Base-by-base conservation (phyloP, 164 flowering plant species). In the Tinospora cordifolia region DNA sequence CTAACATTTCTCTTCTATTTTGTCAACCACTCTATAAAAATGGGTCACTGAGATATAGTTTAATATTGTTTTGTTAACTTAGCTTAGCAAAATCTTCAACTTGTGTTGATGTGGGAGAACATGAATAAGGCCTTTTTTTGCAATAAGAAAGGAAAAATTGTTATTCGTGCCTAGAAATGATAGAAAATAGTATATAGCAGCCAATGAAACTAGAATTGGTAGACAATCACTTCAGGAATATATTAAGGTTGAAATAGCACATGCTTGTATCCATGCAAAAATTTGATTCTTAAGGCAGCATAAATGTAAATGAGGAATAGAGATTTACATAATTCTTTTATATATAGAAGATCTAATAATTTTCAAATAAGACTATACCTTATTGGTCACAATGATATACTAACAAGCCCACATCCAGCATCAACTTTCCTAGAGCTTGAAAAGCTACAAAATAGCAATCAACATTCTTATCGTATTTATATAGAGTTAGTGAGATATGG, bases 311-410 rank as follows among this genome's bases (percentile, higher is more conserved):
- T 12, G 6, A 71, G 6, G 12, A 30, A 71, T 0, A 30, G 27
- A 19, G 21, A 10, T 47, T 17, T 44, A 38, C 54, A 27, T 30
- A 8, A 2, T 62, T 11, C 17, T 62, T 62, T 62, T 27, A 15
- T 14, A 62, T 62, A 26, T 62, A 62, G 8, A 62, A 62, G 65
- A 25, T 62, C 38, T 62, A 62, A 30, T 6, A 9, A 14, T 22
- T 60, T 60, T 58, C 19, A n/a, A 0, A 12, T 24, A 38, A 13
- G 63, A 62, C 38, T 66, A 70, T 87, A 94, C 99, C 98, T 73
- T 90, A 94, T 79, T 54, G 81, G 78, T 95, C 99, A 71, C 99
- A 95, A 72, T 92, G 99, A 83, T 84, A 83, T 27, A 98, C 98
- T 84, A 92, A 70, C 79, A 89, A 72, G 34, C 99, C 98, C 69